Base-by-base conservation (phyloP, 176 grass and related monocot species). In the Carex kokanica region DNA sequence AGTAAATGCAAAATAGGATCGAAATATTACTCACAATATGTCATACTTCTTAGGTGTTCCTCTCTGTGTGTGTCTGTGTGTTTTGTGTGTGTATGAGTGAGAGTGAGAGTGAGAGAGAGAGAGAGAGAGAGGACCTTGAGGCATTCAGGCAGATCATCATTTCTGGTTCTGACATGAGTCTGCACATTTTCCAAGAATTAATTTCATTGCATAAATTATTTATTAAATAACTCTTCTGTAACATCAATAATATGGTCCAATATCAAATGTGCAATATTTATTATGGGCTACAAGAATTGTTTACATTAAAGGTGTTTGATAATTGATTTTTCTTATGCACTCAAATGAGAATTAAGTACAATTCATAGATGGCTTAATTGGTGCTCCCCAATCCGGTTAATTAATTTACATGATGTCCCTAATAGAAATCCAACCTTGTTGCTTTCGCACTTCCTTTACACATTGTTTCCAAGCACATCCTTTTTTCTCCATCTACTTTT, bases 91-190 rank as follows among this genome's bases (percentile, higher is more conserved):
- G 57, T 0, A 5, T 32, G 14, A 20, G 56, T n/a, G 77, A 64
- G n/a, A n/a, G n/a, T n/a, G n/a, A n/a, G n/a, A n/a, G n/a, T n/a
- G n/a, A n/a, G n/a, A n/a, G n/a, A n/a, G n/a, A n/a, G n/a, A n/a
- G 64, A 45, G n/a, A 74, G 71, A 88, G 65, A 80, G 24, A 71
- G 14, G 88, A 98, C 96, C 89, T 88, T 90, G 78, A 98, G 86
- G 83, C 96, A 98, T 94, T 98, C 96, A 65, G 96, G 88, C 62
- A 98, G 88, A 83, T 98, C 96, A 43, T 98, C 93, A 15, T 93
- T 87, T 86, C 86, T 86, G 41, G 85, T 93, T 86, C 96, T 90
- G 86, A 95, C 84, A 86, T 98, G 96, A 36, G 89, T 98, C 96
- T 98, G 91, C 86, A 91, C 64, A 80, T 43, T 86, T 43, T 78